These are phyloP conservation scores for Colletotrichum aenigma DNA, from an alignment of 2,329 filamentous ascomycete species.

Conservation along the genomic window DNA sequence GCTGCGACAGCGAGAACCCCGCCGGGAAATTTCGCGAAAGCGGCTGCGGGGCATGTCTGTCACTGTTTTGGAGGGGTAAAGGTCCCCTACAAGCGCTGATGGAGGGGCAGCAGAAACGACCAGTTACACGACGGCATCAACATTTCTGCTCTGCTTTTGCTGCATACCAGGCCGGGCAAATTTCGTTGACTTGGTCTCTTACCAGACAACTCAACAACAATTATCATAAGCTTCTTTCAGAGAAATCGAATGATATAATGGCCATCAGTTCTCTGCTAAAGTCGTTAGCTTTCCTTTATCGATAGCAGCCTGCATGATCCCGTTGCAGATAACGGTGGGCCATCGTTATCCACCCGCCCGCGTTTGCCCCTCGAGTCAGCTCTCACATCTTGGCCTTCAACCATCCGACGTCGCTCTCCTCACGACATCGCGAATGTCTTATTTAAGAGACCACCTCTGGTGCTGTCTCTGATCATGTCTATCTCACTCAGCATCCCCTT, in stretches of 20 bases:
- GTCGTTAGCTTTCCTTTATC: background rate
- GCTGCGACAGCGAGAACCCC: background rate
- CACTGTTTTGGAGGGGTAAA: background rate
- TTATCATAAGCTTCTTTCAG: background rate
- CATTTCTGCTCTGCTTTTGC: background rate
- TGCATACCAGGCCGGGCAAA: rapidly evolving
- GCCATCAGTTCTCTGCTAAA: rapidly evolving
- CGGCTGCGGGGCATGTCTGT: background rate
- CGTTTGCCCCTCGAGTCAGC: slow-evolving; percentile 14
- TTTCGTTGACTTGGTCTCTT: rapidly evolving
- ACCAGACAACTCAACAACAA: background rate
- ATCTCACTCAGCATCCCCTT: background rate
- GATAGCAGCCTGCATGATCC: background rate
- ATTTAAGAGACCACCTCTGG: background rate
- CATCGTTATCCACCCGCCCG: slow-evolving; percentile 12
- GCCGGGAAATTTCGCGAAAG: background rate
- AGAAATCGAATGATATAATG: rapidly evolving
- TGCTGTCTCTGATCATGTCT: background rate
- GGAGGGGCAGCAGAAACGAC: background rate
- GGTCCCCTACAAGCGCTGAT: background rate
- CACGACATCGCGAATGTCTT: background rate
- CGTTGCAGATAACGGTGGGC: slow-evolving; percentile 17
- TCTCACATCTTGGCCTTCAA: background rate
- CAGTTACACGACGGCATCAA: background rate
- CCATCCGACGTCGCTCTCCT: slow-evolving; percentile 18